Percentiles rank a stretch among this genome's conserved stretches.
Conservation (phyloP, 345 rosid genomes). For the Adansonia digitata region DNA sequence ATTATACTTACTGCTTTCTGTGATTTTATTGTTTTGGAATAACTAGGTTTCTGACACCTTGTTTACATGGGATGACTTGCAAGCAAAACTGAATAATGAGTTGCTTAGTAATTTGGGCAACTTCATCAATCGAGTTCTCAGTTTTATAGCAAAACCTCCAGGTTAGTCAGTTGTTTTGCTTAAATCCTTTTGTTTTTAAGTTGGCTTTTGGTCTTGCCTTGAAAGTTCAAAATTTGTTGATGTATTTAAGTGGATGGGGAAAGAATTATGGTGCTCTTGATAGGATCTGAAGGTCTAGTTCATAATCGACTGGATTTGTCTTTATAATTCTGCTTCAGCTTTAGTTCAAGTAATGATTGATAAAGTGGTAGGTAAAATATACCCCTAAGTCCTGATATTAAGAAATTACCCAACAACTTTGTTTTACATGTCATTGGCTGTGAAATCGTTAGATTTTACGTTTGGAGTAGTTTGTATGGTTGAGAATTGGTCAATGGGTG, state of each 20-base stretch:
- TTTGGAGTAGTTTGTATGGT: neutral
- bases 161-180: slow-evolving; percentile 14
- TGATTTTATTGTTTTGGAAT: slow-evolving; percentile 1
- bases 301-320: neutral
- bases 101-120: slow-evolving; percentile 61
- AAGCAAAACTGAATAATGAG: slow-evolving; percentile 57
- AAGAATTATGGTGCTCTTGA: neutral
- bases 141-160: slow-evolving; percentile 51
- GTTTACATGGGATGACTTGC: slow-evolving; percentile 59
- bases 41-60: slow-evolving; percentile 52
- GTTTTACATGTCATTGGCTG: neutral
- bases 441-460: neutral
- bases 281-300: neutral
- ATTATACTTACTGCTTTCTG: neutral
- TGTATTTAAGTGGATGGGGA: neutral
- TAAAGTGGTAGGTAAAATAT: too few relatives aligned
- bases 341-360: neutral
- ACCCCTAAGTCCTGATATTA: neutral
- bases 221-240: neutral
- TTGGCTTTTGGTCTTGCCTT: too few relatives aligned
- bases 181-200: neutral
- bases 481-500: neutral
- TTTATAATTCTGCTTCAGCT: neutral
- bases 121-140: slow-evolving; percentile 57
- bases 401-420: neutral